These are phyloP conservation scores for Alnus rubra DNA, from an alignment of 306 rosid genomes.

Conservation along the genomic window DNA sequence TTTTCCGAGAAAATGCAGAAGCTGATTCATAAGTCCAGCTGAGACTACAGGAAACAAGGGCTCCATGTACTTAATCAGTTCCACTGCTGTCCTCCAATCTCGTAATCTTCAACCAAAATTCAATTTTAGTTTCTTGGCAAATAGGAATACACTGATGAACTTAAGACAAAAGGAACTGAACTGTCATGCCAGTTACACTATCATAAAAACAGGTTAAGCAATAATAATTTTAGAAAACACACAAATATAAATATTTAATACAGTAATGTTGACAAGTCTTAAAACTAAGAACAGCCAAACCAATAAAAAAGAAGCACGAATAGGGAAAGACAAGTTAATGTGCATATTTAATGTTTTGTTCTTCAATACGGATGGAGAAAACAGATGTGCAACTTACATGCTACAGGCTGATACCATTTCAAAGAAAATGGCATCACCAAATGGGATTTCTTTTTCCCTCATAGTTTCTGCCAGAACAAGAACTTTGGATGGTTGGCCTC, in stretches of 20 bases:
- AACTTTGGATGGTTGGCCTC: constrained; percentile 80
- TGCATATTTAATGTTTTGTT: constrained; percentile 5
- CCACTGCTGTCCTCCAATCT: constrained; percentile 79
- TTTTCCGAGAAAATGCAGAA: constrained; percentile 77
- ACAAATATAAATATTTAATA: neutral
- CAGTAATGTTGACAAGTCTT: neutral
- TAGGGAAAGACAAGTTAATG: constrained; percentile 11
- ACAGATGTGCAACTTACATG: constrained; percentile 54
- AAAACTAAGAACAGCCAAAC: neutral
- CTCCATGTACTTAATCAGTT: constrained; percentile 70
- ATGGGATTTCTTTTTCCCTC: constrained; percentile 76
- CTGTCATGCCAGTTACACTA: constrained; percentile 13
- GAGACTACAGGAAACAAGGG: constrained; percentile 70
- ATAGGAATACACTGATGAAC: constrained; percentile 21
- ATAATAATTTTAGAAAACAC: neutral
- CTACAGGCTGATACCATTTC: constrained; percentile 95
- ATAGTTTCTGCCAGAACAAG: constrained; percentile 66
- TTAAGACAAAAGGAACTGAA: constrained; percentile 25
- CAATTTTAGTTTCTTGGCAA: constrained; percentile 29
- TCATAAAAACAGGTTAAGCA: constrained; percentile 22
- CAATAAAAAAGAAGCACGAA: neutral
- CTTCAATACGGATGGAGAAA: constrained; percentile 11
- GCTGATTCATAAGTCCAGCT: constrained; percentile 63
- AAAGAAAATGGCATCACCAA: constrained; percentile 69
- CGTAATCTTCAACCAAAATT: constrained; percentile 59